Percentiles rank a stretch among this genome's conserved stretches.
Evolutionary conservation across 352 stramenopile genomes (phyloP).

Genomic region (Globisporangium spiculum): DNA sequence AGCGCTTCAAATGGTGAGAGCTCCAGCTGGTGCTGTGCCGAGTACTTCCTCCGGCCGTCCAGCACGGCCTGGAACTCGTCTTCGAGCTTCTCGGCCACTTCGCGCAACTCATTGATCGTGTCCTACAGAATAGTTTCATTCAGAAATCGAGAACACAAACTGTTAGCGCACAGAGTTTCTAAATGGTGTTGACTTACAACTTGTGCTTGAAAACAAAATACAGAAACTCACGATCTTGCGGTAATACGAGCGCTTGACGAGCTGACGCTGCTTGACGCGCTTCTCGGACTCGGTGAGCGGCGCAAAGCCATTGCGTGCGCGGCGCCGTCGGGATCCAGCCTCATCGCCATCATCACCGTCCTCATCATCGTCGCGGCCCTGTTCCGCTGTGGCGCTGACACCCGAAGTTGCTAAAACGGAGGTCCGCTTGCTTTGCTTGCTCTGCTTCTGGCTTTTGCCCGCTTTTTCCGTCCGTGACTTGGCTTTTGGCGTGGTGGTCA

Average conservation of each 20-base stretch:
- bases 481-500: neutral
- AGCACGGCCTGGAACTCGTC: conserved; percentile 40
- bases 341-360: neutral
- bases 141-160: neutral
- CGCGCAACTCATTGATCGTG: conserved; percentile 55
- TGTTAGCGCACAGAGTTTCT: neutral
- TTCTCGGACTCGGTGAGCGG: conserved; percentile 56
- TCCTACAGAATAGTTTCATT: conserved; percentile 24
- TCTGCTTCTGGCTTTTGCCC: neutral
- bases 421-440: neutral
- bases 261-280: conserved; percentile 60
- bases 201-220: neutral
- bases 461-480: neutral
- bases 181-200: neutral
- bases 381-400: neutral
- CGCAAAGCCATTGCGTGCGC: conserved; percentile 27
- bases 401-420: neutral
- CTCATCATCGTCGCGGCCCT: neutral
- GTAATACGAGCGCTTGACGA: conserved; percentile 74
- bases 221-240: conserved; percentile 57
- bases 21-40: conserved; percentile 10
- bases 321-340: conserved; percentile 11
- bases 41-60: conserved; percentile 17
- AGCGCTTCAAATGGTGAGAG: conserved; percentile 33
- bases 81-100: conserved; percentile 46